Evolutionary conservation across 1,284 basidiomycete species (phyloP).

Genomic region (Athelia sp.): DNA sequence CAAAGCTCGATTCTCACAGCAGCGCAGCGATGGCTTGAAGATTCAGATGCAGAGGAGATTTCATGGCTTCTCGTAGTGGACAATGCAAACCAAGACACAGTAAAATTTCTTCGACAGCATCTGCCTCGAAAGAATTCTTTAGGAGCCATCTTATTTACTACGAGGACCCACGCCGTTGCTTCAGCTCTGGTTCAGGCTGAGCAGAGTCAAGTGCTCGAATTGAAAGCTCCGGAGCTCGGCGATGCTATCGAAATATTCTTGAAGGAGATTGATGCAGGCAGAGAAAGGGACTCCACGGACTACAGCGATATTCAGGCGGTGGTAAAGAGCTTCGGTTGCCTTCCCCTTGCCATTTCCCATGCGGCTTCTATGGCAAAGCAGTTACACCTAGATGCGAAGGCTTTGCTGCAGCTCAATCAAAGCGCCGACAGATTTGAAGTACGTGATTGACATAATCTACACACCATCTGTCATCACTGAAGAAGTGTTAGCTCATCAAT

Average conservation of each 20-base stretch:
- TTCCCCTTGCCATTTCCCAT: not conserved
- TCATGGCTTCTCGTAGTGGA: not conserved
- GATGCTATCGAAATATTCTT: not conserved
- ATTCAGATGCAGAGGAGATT: not conserved
- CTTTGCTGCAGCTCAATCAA: not conserved
- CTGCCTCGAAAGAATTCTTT: not conserved
- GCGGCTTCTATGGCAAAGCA: not conserved
- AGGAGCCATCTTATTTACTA: not conserved
- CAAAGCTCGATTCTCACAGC: not conserved
- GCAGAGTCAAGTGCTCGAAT: not conserved
- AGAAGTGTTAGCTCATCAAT: not conserved
- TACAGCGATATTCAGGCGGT: not conserved
- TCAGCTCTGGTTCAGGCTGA: not conserved
- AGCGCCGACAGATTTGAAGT: not conserved
- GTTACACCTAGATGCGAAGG: not conserved
- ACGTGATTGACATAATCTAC: not conserved
- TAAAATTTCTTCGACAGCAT: slow-evolving; percentile 1
- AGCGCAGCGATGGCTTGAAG: not conserved
- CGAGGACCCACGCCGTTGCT: not conserved
- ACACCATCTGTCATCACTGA: not conserved
- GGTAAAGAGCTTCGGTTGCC: not conserved
- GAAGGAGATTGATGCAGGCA: not conserved
- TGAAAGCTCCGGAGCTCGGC: not conserved
- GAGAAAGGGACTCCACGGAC: not conserved
- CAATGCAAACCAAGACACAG: not conserved